A percentile compares a stretch with the other conserved stretches of the same genome.
phyloP scores from a whole-genome alignment of 805 yeast genomes.

The Starmerella bombi region DNA sequence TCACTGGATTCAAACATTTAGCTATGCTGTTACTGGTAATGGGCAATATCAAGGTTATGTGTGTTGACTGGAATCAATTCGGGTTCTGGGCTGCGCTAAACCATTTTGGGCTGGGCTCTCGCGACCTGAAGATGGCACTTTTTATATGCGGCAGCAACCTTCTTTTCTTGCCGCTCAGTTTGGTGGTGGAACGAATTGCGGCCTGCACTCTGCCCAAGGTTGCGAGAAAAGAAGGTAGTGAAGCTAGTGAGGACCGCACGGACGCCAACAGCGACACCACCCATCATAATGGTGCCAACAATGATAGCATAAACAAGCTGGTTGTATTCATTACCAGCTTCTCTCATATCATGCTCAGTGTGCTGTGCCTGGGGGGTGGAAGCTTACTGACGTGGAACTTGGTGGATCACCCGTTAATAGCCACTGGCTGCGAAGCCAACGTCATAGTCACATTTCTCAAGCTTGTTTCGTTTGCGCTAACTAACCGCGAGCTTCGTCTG shows the following conservation, averaged over 20 bases:
- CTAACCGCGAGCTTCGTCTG: slow-evolving; percentile 34
- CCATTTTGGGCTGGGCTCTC: slow-evolving; percentile 24
- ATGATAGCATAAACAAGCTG: no score
- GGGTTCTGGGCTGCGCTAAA: slow-evolving; percentile 28
- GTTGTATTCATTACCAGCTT: slow-evolving; percentile 18
- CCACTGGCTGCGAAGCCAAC: slow-evolving; percentile 32
- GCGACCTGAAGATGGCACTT: slow-evolving; percentile 24
- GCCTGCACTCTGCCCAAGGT: slow-evolving; percentile 10
- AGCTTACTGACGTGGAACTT: slow-evolving; percentile 21
- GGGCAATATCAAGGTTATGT: slow-evolving; percentile 31
- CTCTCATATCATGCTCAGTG: slow-evolving; percentile 27
- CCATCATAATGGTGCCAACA: slow-evolving; percentile 5
- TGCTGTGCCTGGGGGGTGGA: slow-evolving; percentile 9
- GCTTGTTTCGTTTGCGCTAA: slow-evolving; percentile 32
- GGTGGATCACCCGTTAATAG: slow-evolving; percentile 33
- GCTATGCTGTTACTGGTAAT: slow-evolving; percentile 29
- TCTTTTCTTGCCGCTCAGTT: slow-evolving; percentile 29
- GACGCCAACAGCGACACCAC: slow-evolving; percentile 6
- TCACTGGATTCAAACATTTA: slow-evolving; percentile 31
- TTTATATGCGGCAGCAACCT: slow-evolving; percentile 25
- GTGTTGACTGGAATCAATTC: slow-evolving; percentile 29
- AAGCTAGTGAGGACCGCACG: background rate
- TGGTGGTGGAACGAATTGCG: slow-evolving; percentile 28
- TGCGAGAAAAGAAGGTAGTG: background rate
- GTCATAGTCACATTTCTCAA: slow-evolving; percentile 33